These are phyloP conservation scores for Otatea glauca DNA, from an alignment of 176 grass and related monocot genomes.

Conservation along the genomic window DNA sequence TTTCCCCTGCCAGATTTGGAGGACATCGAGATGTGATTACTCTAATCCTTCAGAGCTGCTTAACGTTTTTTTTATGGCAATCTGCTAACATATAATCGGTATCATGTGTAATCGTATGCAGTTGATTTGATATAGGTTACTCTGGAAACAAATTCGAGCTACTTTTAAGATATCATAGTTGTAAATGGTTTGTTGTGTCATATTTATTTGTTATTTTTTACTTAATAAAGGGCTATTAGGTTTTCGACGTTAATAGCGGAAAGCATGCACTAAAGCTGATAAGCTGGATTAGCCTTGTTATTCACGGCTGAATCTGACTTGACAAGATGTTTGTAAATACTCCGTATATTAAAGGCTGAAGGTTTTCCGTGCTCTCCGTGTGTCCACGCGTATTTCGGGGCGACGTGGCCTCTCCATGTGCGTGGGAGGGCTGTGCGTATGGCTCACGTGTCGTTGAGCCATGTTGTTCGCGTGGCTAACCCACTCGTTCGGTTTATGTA, in stretches of 20 bases:
- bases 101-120: conserved; percentile 34
- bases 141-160: neutral
- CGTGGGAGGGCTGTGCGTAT: too few species aligned
- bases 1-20: conserved; percentile 85
- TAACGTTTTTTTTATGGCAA: neutral
- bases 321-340: neutral
- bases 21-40: conserved; percentile 86
- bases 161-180: conserved; percentile 21
- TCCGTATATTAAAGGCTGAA: too few species aligned
- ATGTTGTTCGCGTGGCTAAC: too few species aligned
- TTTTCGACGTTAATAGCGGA: neutral
- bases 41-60: neutral
- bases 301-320: neutral
- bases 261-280: neutral
- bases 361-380: too few species aligned
- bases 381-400: too few species aligned
- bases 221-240: neutral
- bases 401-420: too few species aligned
- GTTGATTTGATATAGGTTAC: conserved; percentile 33
- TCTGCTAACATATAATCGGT: conserved; percentile 17
- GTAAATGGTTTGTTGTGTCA: conserved; percentile 43
- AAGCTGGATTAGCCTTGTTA: neutral
- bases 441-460: too few species aligned
- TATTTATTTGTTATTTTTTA: conserved; percentile 13
- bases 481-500: too few species aligned